Evolutionary conservation across 2,329 filamentous ascomycete genomes (phyloP), one percentile per base, ranked within the genome.

Genomic region (Trichoderma breve): DNA sequence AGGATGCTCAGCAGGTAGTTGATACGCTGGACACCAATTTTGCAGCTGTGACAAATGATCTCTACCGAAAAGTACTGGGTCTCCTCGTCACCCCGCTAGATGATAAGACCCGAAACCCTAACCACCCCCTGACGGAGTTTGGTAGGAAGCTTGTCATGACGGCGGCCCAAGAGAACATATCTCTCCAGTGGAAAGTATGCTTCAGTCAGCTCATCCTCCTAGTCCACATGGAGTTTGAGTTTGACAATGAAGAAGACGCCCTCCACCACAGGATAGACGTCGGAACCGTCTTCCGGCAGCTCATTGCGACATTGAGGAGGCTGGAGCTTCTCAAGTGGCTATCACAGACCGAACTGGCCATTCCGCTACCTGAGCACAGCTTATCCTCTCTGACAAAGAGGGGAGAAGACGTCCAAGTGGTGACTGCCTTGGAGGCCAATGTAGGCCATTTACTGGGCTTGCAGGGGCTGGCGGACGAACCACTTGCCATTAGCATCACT

Each of bases 161-260:
- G 73, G 91, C 93, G 7, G 90, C 93, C 0, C 92, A 95, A 77
- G 94, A 98, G 78, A 91, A 89, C 14, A 87, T 96, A 7, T 87
- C 92, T 65, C 82, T 93, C 36, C 91, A 92, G 73, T 91, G 90
- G 82, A 89, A 89, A 73, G 85, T 96, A 9, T 89, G 97, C 65
- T 90, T 97, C 74, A 94, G 95, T 77, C 88, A 98, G 72, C 84
- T 98, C 3, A 87, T 96, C 3, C 86, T 99, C 7, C 86, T 97
- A 18, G 87, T 96, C 11, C 94, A 98, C 80, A 92, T 98, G 86
- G 92, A 96, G 79, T 91, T 91, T 51, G 93, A 96, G 78, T 88
- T 93, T 68, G 92, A 95, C 72, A 88, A 90, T 74, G 90, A 91
- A 55, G 90, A 93, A 53, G 88, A 92, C 18, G 89, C 89, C 2